Base-by-base conservation (phyloP, 148 eudicot genomes). In the Euryodendron excelsum region DNA sequence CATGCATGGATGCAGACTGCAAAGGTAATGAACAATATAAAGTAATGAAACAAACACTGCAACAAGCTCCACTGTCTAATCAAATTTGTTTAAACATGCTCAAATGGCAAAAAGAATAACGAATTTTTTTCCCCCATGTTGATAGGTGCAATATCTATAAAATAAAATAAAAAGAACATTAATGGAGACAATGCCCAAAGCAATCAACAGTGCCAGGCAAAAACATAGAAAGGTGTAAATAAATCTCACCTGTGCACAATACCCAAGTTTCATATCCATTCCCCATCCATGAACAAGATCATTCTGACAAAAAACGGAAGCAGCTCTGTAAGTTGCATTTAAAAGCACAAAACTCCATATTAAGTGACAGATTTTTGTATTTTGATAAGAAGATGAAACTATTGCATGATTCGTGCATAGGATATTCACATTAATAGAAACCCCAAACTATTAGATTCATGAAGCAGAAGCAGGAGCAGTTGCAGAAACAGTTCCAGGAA, bases 231-330 rank as follows among this genome's bases (percentile, higher is more conserved):
- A 71, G 28, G 4, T 37, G 9, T 1, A n/a, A 21, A 67, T 50
- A n/a, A 47, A 63, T 36, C 77, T 72, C 41, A 79, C 82, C 70
- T 93, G 98, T 78, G 95, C 98, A 80, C 99, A 96, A 79, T 96
- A 96, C 69, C 99, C 99, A 61, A 96, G 95, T 90, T 96, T 96
- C 92, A 96, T 93, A 86, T 96, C 99, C 91, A 96, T 83, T 80
- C 99, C 99, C 99, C 99, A 96, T 73, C 99, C 99, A 83, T 96
- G 99, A 87, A 96, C 95, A 72, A 96, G 97, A 87, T 96, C 99
- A 86, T 90, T 96, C 99, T 96, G 94, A 70, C 74, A 91, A 62
- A 39, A n/a, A 55, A 68, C 7, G 2, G 10, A 27, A 53, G 62
- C 75, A 72, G 44, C 63, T 36, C 39, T 34, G 63, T 53, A 21